Base-by-base conservation (phyloP, 2,329 filamentous ascomycete species). In the Periconia macrospinosa region DNA sequence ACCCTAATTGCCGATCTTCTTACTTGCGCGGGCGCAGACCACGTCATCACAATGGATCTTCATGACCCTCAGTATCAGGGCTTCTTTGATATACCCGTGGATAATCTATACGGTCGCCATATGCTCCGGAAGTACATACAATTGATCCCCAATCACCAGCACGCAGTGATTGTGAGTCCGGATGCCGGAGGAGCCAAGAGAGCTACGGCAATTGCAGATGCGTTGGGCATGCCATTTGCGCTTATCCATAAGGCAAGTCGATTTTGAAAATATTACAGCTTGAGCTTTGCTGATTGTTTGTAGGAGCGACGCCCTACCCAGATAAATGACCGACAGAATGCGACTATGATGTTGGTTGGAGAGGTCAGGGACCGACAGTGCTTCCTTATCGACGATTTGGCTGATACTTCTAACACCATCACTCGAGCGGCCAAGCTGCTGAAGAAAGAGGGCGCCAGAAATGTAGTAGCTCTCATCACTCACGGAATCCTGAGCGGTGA, bases 61-160 rank as follows among this genome's bases (percentile, higher is more conserved):
- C 69, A 72, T 48, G 93, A 97, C 74, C 90, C 91, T 41, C 92
- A 99, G 76, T 97, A 97, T 70, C 94, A 99, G 76, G 94, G 94
- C 50, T 99, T 97, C 81, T 97, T 99, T 71, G 93, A 99, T 70
- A 96, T 97, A 54, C 94, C 94, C 2, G 94, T 99, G 52, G 94
- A 99, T 78, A 99, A 99, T 73, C 82, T 99, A 17, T 97, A 97
- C 77, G 93, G 88, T 52, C 86, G 90, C 64, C 87, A 89, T 47
- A 78, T 92, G 47, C 79, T 87, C 53, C 83, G 84, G 69, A 84
- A 83, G 65, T 87, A 87, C 72, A 86, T 88, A 64, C 87, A 92
- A 71, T 86, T 91, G 66, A 94, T 96, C 55, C 88, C 90, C 46
- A 88, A 92, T 69, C 92, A 87, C 76, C 88, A 87, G 74, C 85